Evolutionary conservation across 2,329 filamentous ascomycete species (phyloP).

Genomic region (Verticillium zaregamsianum): DNA sequence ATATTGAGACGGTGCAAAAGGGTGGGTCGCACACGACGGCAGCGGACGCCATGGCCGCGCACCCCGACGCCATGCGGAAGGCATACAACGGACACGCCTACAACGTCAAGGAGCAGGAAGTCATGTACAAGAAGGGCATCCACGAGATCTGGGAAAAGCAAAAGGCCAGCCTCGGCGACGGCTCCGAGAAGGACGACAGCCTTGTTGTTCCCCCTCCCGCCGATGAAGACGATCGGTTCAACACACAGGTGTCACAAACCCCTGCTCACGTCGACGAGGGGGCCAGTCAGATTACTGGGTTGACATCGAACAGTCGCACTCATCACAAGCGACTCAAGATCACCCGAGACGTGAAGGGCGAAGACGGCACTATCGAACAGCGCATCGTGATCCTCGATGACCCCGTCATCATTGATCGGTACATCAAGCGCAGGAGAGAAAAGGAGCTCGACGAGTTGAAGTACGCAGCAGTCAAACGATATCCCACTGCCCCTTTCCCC

Average conservation of each 20-base stretch:
- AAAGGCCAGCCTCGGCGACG: conserved; percentile 70
- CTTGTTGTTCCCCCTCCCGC: conserved; percentile 51
- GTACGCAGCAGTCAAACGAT: conserved; percentile 7
- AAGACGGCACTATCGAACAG: conserved; percentile 50
- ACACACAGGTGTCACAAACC: conserved; percentile 65
- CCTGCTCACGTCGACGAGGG: conserved; percentile 73
- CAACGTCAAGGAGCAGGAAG: conserved; percentile 92
- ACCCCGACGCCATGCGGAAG: conserved; percentile 54
- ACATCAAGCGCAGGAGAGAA: conserved; percentile 72
- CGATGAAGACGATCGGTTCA: conserved; percentile 65
- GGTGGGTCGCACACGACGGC: conserved; percentile 58
- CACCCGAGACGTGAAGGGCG: conserved; percentile 51
- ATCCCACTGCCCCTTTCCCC: conserved; percentile 2
- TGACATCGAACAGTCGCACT: conserved; percentile 62
- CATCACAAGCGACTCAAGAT: conserved; percentile 69
- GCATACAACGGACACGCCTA: conserved; percentile 93
- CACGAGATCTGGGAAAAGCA: conserved; percentile 90
- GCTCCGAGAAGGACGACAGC: conserved; percentile 61
- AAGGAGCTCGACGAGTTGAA: conserved; percentile 56
- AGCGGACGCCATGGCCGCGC: conserved; percentile 82
- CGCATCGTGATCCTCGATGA: conserved; percentile 71
- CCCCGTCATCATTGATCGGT: conserved; percentile 82
- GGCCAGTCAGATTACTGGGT: conserved; percentile 70
- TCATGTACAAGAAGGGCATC: conserved; percentile 87
- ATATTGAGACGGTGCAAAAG: conserved; percentile 69